Conservation (phyloP, 2,329 filamentous ascomycete genomes). For the Fusarium sp. region DNA sequence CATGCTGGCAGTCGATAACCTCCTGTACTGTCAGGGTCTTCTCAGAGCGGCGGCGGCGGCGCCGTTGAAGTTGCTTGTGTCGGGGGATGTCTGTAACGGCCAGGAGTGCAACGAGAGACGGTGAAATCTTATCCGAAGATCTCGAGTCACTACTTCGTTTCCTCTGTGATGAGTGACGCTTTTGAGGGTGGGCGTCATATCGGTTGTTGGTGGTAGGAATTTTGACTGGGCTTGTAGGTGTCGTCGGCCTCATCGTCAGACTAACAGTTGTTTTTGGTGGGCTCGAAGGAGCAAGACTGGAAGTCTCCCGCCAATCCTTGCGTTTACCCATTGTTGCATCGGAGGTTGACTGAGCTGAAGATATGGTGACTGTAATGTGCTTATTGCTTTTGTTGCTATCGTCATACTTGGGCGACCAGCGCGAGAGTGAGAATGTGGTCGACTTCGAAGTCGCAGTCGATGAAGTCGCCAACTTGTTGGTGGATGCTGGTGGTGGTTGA, state of each 20-base stretch:
- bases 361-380: constrained; percentile 40
- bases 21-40: constrained; percentile 64
- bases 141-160: constrained; percentile 56
- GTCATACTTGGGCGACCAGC: constrained; percentile 48
- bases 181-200: constrained; percentile 50
- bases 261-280: constrained; percentile 44
- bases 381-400: constrained; percentile 42
- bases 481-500: constrained; percentile 10
- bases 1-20: constrained; percentile 64
- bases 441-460: constrained; percentile 33
- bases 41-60: constrained; percentile 42
- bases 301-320: constrained; percentile 47
- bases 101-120: constrained; percentile 69
- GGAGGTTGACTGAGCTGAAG: constrained; percentile 36
- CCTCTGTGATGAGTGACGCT: constrained; percentile 53
- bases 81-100: constrained; percentile 71
- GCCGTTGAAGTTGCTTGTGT: constrained; percentile 54
- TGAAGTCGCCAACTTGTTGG: constrained; percentile 20
- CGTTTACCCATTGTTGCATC: constrained; percentile 52
- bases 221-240: constrained; percentile 64
- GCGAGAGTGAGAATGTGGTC: constrained; percentile 32
- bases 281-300: constrained; percentile 44
- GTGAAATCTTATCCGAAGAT: constrained; percentile 65
- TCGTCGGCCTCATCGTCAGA: constrained; percentile 45
- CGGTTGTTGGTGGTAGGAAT: constrained; percentile 60